Conservation (phyloP, 495 filamentous ascomycete genomes). For the Tuber calosporum region DNA sequence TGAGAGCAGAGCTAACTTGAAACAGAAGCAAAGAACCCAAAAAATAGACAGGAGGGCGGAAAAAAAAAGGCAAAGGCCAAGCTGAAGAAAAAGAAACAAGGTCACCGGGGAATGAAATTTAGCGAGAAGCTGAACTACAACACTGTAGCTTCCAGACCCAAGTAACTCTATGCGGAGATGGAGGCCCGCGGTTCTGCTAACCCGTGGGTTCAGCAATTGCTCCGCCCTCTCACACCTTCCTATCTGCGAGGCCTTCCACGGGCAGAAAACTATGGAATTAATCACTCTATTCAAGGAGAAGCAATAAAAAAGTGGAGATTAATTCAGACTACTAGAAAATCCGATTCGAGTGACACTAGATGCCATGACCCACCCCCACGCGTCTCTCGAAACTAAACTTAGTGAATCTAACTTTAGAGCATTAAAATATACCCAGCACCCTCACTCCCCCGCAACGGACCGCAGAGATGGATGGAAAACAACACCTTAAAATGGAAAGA, state of each 20-base stretch:
- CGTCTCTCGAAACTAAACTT: conserved; percentile 1
- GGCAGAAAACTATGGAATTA: not conserved
- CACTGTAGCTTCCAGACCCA: not conserved
- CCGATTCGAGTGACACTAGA: not conserved
- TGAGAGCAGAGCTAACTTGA: not conserved
- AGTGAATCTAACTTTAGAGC: not conserved
- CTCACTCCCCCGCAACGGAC: not conserved
- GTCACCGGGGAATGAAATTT: not conserved
- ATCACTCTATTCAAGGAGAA: not conserved
- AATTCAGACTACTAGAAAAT: conserved; percentile 4
- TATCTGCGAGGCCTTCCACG: not conserved
- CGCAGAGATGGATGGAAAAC: not conserved
- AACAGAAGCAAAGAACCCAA: not conserved
- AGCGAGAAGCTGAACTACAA: not conserved
- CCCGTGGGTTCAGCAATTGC: not conserved
- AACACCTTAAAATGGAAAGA: not conserved
- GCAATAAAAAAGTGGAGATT: not conserved
- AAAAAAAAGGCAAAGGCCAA: not conserved
- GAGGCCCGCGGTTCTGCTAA: not conserved
- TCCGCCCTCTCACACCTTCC: not conserved
- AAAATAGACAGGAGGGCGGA: not conserved
- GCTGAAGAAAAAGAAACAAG: not conserved
- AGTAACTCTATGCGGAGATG: not conserved
- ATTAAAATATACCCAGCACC: not conserved
- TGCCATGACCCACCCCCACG: not conserved